These are phyloP conservation scores for Hyaloscypha hepaticicola DNA, from an alignment of 495 filamentous ascomycete genomes.

Conservation along the genomic window DNA sequence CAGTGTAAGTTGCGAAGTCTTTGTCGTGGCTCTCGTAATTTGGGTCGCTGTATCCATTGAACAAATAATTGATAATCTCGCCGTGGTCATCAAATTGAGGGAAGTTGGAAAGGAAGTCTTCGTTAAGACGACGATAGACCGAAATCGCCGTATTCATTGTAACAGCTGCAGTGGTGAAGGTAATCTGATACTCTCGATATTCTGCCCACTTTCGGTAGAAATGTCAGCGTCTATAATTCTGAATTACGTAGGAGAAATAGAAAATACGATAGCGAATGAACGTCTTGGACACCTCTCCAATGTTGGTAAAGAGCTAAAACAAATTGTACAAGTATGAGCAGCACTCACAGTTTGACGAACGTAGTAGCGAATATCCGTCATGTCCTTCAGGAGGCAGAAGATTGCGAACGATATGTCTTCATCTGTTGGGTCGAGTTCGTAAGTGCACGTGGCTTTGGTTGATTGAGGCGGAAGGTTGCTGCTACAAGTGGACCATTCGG, in stretches of 20 bases:
- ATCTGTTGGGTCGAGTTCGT: not conserved
- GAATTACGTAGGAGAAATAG: not conserved
- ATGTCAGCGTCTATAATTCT: not conserved
- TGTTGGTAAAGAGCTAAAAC: no score
- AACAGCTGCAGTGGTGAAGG: not conserved
- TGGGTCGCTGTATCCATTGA: no score
- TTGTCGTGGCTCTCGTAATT: no score
- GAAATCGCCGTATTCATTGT: not conserved
- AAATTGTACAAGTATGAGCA: no score
- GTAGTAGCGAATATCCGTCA: not conserved
- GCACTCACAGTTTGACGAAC: not conserved
- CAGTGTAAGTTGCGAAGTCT: no score
- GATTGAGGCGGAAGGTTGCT: not conserved
- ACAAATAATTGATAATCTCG: not conserved
- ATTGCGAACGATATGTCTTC: not conserved
- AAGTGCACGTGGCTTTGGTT: not conserved
- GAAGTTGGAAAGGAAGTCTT: not conserved
- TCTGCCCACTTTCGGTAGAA: not conserved
- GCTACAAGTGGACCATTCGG: not conserved
- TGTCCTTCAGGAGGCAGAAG: not conserved
- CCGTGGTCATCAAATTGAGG: not conserved
- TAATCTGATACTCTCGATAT: not conserved
- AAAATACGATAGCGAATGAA: no score
- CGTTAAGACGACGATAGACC: not conserved
- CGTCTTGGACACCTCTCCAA: no score